Evolutionary conservation across 108 stramenopile species (phyloP), one percentile per base, ranked within the genome.

Genomic region (Skeletonema grethae): DNA sequence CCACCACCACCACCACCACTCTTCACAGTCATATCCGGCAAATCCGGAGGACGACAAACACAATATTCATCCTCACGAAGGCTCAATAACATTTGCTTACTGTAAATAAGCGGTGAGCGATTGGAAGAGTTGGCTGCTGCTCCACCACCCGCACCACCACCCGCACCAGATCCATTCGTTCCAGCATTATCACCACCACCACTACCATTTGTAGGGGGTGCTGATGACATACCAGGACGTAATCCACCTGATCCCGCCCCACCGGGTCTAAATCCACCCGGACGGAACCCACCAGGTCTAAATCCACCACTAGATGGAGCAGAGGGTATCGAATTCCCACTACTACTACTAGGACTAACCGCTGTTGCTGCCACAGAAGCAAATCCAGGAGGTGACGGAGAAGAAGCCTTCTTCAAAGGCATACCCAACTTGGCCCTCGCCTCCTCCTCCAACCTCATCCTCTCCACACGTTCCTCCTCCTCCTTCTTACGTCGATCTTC

Each of bases 1-100:
- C 57, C n/a, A 22, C 18, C 56, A 11, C 57, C 73, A 46, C 73
- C 77, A 11, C 65, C 70, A 35, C 70, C 64, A 3, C 28, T 24
- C 31, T 53, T 60, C 2, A 80, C 57, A 15, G 62, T 69, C 71
- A 80, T 63, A 28, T 80, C 79, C 20, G 61, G 79, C 62, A 72
- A 73, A 63, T 73, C 67, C 24, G 56, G 65, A 0, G 79, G 79
- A 50, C 39, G 67, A 30, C 79, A 73, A 45, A 65, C 56, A 64
- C 79, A 80, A 61, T 80, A 73, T 8, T 66, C 67, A 24, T 50
- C 59, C 43, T 80, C 79, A 35, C 61, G 59, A 12, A 73, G 41
- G 56, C 67, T 64, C 72, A 80, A 45, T 34, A 80, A 50, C 56
- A 69, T 77, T 46, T 78, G 61, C 72, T 82, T 82, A 72, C 72